Evolutionary conservation across 2,329 filamentous ascomycete species (phyloP), one percentile per base, ranked within the genome.

Genomic region (Dothiorella sarmentorum): DNA sequence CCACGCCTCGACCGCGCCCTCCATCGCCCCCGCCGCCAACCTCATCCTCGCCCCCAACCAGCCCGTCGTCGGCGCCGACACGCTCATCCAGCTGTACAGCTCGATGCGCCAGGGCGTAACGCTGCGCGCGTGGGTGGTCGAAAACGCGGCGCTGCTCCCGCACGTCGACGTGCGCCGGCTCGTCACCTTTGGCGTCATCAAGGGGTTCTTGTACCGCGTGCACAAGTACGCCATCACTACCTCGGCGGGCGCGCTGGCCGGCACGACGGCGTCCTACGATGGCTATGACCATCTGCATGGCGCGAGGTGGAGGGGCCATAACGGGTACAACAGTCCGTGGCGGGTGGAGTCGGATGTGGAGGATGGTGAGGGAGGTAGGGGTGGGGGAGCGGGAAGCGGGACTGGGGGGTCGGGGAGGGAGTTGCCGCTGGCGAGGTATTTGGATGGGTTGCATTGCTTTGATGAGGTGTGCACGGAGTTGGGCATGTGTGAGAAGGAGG

Each of bases 151-250:
- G 38, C 76, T 89, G 37, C 80, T 97, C 7, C 79, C 82, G 11
- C 87, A 87, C 67, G 85, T 99, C 59, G 94, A 99, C 71, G 85
- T 97, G 58, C 85, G 94, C 11, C 87, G 94, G 26, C 87, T 99
- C 63, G 90, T 97, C 63, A 95, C 96, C 60, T 99, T 97, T 68
- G 94, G 93, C 59, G 83, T 97, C 60, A 96, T 97, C 72, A 97
- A 97, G 75, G 92, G 93, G 15, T 89, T 95, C 65, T 76, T 99
- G 22, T 97, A 97, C 73, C 85, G 94, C 31, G 87, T 97, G 38
- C 91, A 97, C 76, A 95, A 94, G 71, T 95, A 95, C 70, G 89
- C 91, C 26, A 84, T 95, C 57, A 59, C 57, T 9, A 59, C 57
- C 4, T 29, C 27, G 26, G 57, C 57, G 7, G 57, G 57, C 22